phyloP scores from a whole-genome alignment of 495 filamentous ascomycete genomes.

The Viridothelium virens region DNA sequence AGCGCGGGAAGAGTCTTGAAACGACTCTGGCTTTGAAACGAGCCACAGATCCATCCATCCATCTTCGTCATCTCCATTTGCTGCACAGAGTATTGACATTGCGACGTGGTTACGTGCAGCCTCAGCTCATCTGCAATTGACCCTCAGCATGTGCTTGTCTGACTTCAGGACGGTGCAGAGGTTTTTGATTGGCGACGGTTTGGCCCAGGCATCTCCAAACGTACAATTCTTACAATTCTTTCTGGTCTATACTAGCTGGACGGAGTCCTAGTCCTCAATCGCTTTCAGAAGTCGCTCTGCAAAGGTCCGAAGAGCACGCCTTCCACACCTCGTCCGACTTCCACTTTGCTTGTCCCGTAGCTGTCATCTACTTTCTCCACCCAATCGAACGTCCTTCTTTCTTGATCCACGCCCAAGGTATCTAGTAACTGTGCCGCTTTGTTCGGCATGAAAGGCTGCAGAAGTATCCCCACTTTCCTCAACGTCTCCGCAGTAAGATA shows the following conservation, averaged over 20 bases:
- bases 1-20: not conserved
- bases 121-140: too few relatives aligned
- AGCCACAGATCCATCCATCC: not conserved
- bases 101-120: too few relatives aligned
- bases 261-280: not conserved
- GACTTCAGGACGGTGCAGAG: too few relatives aligned
- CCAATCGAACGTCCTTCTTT: conserved; percentile 50
- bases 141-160: too few relatives aligned
- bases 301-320: conserved; percentile 51
- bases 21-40: not conserved
- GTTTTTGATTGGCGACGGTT: too few relatives aligned
- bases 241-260: not conserved
- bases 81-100: too few relatives aligned
- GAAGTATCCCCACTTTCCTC: conserved; percentile 69
- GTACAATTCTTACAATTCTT: not conserved
- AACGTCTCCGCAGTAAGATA: conserved; percentile 70
- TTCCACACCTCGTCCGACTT: conserved; percentile 41
- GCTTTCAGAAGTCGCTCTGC: conserved; percentile 36
- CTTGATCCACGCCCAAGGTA: conserved; percentile 59
- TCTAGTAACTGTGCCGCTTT: conserved; percentile 70
- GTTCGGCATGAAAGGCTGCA: conserved; percentile 87
- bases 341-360: conserved; percentile 52
- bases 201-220: not conserved
- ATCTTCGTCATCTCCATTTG: not conserved
- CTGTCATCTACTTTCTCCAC: conserved; percentile 50